Evolutionary conservation across 805 yeast species (phyloP), one percentile per base, ranked within the genome.

Genomic region (Saccharomycopsis synnaedendra): DNA sequence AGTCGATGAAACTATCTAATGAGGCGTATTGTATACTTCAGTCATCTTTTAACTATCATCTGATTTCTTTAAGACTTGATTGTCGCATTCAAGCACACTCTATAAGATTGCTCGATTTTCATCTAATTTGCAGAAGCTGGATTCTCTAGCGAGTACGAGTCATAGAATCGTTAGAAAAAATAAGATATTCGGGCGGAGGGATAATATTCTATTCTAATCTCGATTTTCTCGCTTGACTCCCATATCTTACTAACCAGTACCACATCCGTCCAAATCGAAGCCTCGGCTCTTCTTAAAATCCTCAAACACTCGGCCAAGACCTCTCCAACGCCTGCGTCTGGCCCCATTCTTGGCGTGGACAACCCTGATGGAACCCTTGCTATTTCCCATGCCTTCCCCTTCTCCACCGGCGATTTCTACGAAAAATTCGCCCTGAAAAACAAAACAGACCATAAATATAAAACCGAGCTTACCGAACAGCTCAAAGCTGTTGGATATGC

Each of bases 281-380:
- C 57, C 32, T 55, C 58, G 44, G 57, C 71, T 66, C 74, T 78
- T 55, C 59, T 77, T 56, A 79, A 80, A 54, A 69, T 85, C 48
- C 68, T 80, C 56, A 78, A 80, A 62, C 84, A 82, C 60, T 77
- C 85, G 6, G 70, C 84, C 27, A 83, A 79, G 48, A 65, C 74
- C 56, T 72, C 69, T 58, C 85, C 88, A 40, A 69, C 76, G 39
- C 66, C 77, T 31, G 80, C 73, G 50, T 69, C 80, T 32, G 95
- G 95, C 27, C 79, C 86, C 37, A 68, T 85, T 47, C 75, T 80
- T 49, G 95, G 95, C n/a, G 69, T 80, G 50, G 86, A 81, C 59
- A 75, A 75, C 48, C 19, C 19, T 19, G 75, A 74, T 47, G 68
- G 61, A 34, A 68, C 75, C 35, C 58, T 72, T 10, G 64, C 67